These are phyloP conservation scores for Aristolochia contorta DNA, from an alignment of 164 flowering plant species.

Conservation along the genomic window DNA sequence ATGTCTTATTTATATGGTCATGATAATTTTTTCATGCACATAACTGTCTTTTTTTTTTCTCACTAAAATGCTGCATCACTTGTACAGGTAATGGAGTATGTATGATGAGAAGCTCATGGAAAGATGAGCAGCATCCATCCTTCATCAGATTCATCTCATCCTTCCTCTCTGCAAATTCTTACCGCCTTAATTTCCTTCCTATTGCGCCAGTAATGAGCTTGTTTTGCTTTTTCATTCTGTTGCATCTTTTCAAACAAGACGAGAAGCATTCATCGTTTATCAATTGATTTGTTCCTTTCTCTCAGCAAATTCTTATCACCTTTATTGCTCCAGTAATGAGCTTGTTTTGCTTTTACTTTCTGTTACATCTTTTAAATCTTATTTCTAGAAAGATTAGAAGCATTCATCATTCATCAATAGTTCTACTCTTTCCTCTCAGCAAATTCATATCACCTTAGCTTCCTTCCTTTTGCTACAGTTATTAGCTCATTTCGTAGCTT, in stretches of 20 bases:
- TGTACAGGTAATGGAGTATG: constrained; percentile 63
- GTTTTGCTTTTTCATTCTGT: constrained; percentile 2
- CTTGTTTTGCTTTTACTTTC: too few species aligned
- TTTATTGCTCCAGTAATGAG: too few species aligned
- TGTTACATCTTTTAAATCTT: neutral
- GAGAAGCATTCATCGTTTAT: constrained; percentile 71
- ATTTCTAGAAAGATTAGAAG: constrained; percentile 64
- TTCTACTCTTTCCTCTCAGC: constrained; percentile 60
- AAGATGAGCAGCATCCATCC: constrained; percentile 62
- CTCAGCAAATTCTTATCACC: constrained; percentile 58
- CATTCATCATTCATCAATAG: constrained; percentile 66
- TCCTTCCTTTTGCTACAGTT: constrained; percentile 75
- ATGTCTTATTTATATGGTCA: neutral
- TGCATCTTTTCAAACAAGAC: constrained; percentile 12
- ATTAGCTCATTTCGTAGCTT: constrained; percentile 1
- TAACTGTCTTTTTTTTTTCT: neutral
- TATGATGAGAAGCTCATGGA: constrained; percentile 81
- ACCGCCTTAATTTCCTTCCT: constrained; percentile 64
- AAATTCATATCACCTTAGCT: constrained; percentile 71
- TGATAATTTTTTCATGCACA: neutral
- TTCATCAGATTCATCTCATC: constrained; percentile 68
- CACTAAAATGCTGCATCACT: constrained; percentile 1
- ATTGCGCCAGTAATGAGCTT: constrained; percentile 57
- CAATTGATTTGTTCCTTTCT: constrained; percentile 71
- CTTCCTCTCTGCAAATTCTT: constrained; percentile 64